Conservation (phyloP, 768 basidiomycete genomes). For the Lactarius evosmus region DNA sequence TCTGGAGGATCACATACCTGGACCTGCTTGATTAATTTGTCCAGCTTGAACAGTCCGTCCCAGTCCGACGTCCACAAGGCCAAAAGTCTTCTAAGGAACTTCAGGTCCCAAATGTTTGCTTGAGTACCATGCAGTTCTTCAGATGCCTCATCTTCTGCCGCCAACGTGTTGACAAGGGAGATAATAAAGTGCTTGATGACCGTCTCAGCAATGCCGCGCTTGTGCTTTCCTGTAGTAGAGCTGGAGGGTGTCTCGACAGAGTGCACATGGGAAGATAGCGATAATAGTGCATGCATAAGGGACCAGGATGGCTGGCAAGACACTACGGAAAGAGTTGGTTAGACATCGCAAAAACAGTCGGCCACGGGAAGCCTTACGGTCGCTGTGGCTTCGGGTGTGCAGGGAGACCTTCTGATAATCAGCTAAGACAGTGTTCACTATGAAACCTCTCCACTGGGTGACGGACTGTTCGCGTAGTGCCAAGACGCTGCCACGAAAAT, state of each 20-base stretch:
- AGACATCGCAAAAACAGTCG: neutral
- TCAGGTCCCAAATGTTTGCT: constrained; percentile 13
- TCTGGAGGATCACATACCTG: constrained; percentile 13
- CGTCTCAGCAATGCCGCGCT: constrained; percentile 6
- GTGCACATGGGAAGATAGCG: constrained; percentile 12
- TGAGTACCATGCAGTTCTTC: neutral
- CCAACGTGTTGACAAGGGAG: constrained; percentile 11
- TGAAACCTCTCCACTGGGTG: constrained; percentile 15
- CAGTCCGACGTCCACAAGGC: constrained; percentile 15
- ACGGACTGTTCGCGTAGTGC: constrained; percentile 9
- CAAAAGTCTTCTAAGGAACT: constrained; percentile 20
- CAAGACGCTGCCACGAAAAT: constrained; percentile 8
- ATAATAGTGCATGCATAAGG: constrained; percentile 19
- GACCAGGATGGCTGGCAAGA: constrained; percentile 14
- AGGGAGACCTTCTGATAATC: constrained; percentile 12
- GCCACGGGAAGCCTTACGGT: constrained; percentile 2
- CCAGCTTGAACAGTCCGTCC: constrained; percentile 13
- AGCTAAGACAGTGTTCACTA: constrained; percentile 6
- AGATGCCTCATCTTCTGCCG: neutral
- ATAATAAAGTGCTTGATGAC: constrained; percentile 2
- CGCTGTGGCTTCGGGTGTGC: neutral
- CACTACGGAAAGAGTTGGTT: neutral
- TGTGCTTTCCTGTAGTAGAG: neutral
- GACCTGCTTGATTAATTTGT: constrained; percentile 14
- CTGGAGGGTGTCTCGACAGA: constrained; percentile 10